Evolutionary conservation across 1,139 yeast genomes (phyloP).

Genomic region (Geotrichum australiense): DNA sequence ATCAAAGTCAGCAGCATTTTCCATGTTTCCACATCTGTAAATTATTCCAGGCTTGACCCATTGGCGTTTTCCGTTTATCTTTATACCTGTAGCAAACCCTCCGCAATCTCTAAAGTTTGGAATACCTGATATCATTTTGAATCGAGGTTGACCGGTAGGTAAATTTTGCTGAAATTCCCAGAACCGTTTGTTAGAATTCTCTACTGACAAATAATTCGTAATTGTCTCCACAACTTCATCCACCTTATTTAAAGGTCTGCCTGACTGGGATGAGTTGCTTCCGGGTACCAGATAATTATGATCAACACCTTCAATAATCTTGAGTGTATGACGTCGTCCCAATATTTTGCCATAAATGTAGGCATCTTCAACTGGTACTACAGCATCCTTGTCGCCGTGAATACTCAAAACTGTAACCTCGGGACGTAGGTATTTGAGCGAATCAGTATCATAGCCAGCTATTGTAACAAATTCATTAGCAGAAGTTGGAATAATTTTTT

Average conservation of each 20-base stretch:
- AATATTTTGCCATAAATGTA: constrained; percentile 52
- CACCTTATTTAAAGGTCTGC: constrained; percentile 52
- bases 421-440: constrained; percentile 37
- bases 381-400: constrained; percentile 61
- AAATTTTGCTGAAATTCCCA: constrained; percentile 28
- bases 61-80: constrained; percentile 10
- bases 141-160: constrained; percentile 13
- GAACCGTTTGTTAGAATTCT: constrained; percentile 49
- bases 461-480: constrained; percentile 48
- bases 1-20: constrained; percentile 3
- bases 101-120: constrained; percentile 75
- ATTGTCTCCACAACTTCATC: constrained; percentile 48
- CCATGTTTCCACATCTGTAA: constrained; percentile 51
- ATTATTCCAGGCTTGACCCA: constrained; percentile 48
- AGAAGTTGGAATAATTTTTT: constrained; percentile 39
- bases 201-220: constrained; percentile 46
- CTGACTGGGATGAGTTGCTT: constrained; percentile 14
- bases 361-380: constrained; percentile 61
- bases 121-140: constrained; percentile 40
- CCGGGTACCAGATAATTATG: constrained; percentile 51
- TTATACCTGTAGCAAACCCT: constrained; percentile 50
- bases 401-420: constrained; percentile 55
- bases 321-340: constrained; percentile 50
- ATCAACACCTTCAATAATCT: constrained; percentile 61
- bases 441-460: constrained; percentile 44